Percentiles rank a stretch among this genome's conserved stretches.
These are phyloP conservation scores for Cyberlindnera lachancei DNA, from an alignment of 805 yeast species.

Conservation along the genomic window DNA sequence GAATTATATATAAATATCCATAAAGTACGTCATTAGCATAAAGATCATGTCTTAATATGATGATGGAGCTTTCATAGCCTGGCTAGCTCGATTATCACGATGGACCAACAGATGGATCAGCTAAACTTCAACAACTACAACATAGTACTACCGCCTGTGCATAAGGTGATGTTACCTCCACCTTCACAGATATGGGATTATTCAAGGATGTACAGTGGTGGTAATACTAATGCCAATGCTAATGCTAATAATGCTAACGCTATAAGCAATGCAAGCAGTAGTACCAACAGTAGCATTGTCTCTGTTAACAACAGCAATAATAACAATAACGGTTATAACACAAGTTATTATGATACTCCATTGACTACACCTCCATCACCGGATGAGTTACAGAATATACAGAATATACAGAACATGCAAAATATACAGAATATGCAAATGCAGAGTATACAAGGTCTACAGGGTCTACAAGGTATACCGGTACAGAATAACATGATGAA, in stretches of 20 bases:
- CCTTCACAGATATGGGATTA: conserved; percentile 14
- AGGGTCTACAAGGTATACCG: conserved; percentile 1
- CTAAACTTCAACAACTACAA: conserved; percentile 9
- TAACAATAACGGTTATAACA: too few species aligned
- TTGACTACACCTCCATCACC: neutral
- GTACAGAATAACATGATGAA: too few species aligned
- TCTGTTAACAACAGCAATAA: too few species aligned
- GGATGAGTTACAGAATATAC: neutral
- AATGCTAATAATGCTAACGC: neutral
- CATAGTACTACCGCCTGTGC: conserved; percentile 13
- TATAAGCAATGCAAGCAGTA: too few species aligned
- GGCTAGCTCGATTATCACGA: too few species aligned
- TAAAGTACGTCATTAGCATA: too few species aligned
- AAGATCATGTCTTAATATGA: too few species aligned
- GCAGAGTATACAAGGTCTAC: conserved; percentile 2
- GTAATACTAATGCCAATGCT: conserved; percentile 8
- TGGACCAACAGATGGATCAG: too few species aligned
- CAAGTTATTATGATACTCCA: neutral
- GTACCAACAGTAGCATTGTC: too few species aligned
- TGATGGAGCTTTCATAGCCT: too few species aligned
- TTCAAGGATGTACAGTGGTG: conserved; percentile 5
- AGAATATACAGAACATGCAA: neutral
- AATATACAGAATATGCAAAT: neutral
- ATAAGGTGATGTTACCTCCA: conserved; percentile 14
- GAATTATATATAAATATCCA: too few species aligned